Evolutionary conservation across 2,329 filamentous ascomycete genomes (phyloP).

Genomic region (Camillea tinctor): DNA sequence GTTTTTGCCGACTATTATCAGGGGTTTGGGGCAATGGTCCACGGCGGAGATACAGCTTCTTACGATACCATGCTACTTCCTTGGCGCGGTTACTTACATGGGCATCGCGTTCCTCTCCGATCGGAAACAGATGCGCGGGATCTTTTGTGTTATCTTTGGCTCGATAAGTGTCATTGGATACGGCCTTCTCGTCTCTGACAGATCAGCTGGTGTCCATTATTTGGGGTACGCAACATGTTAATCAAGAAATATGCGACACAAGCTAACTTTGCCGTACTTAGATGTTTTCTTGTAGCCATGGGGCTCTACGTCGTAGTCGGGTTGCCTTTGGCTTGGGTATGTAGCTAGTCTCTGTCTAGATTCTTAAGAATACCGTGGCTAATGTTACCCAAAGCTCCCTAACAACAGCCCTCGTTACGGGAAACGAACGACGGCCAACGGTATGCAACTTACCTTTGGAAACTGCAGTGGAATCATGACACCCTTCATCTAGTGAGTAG

Average conservation of each 20-base stretch:
- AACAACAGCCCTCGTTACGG: conserved; percentile 73
- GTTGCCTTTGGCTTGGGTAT: conserved; percentile 54
- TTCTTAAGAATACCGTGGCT: not conserved
- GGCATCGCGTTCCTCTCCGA: conserved; percentile 66
- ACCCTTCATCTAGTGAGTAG: conserved; percentile 59
- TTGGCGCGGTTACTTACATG: conserved; percentile 71
- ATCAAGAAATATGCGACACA: no score
- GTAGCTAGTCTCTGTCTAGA: conserved; percentile 12
- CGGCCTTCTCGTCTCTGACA: conserved; percentile 62
- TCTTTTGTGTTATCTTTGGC: conserved; percentile 64
- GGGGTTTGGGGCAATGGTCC: conserved; percentile 62
- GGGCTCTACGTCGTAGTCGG: conserved; percentile 65
- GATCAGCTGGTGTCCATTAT: conserved; percentile 64
- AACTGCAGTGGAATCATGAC: conserved; percentile 73
- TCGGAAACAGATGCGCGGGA: conserved; percentile 60
- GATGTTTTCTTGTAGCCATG: conserved; percentile 72
- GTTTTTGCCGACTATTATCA: conserved; percentile 77
- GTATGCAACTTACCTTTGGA: conserved; percentile 68
- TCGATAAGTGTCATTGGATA: conserved; percentile 66
- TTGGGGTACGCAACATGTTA: conserved; percentile 45
- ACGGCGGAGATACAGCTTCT: conserved; percentile 68
- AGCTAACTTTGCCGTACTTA: conserved; percentile 6
- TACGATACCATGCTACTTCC: conserved; percentile 74
- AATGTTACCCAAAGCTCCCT: conserved; percentile 41
- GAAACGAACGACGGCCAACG: conserved; percentile 71